phyloP scores from a whole-genome alignment of 805 yeast species.

The Starmerella sp. region DNA sequence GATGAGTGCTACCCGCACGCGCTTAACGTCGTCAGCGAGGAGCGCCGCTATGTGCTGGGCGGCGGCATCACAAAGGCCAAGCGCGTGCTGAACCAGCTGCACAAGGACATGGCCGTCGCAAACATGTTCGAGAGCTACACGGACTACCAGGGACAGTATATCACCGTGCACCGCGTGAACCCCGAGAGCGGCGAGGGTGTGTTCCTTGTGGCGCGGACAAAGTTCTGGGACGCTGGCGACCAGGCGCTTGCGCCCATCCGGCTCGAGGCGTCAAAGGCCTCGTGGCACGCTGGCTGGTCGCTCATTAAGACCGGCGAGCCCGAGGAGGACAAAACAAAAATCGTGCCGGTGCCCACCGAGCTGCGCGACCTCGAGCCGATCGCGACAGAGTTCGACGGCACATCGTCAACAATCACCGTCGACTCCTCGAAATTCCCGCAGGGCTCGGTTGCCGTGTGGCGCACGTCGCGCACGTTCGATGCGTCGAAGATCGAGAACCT shows the following conservation, averaged over 20 bases:
- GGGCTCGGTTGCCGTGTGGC: slow-evolving; percentile 79
- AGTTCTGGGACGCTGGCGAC: slow-evolving; percentile 38
- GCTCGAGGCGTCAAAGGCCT: slow-evolving; percentile 29
- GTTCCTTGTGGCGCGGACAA: slow-evolving; percentile 78
- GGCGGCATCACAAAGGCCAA: slow-evolving; percentile 74
- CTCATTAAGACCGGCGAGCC: slow-evolving; percentile 41
- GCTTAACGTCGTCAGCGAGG: slow-evolving; percentile 70
- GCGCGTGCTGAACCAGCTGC: slow-evolving; percentile 28
- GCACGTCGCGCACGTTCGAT: slow-evolving; percentile 57
- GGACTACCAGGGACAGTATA: slow-evolving; percentile 86
- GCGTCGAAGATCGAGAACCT: slow-evolving; percentile 53
- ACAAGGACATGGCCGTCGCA: slow-evolving; percentile 32
- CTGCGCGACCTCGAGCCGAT: slow-evolving; percentile 45
- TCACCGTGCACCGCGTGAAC: slow-evolving; percentile 78
- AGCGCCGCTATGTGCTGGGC: slow-evolving; percentile 42
- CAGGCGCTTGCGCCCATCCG: slow-evolving; percentile 26
- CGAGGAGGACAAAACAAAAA: slow-evolving; percentile 29
- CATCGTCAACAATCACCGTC: slow-evolving; percentile 38
- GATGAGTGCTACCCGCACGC: slow-evolving; percentile 84
- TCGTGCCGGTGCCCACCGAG: slow-evolving; percentile 58
- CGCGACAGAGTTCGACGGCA: slow-evolving; percentile 35
- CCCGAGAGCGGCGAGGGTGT: slow-evolving; percentile 79
- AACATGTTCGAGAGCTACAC: slow-evolving; percentile 83
- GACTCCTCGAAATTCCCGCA: slow-evolving; percentile 51
- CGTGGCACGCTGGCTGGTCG: slow-evolving; percentile 47